phyloP scores from a whole-genome alignment of 208 protist genomes.

The Trypanosoma congolense region DNA sequence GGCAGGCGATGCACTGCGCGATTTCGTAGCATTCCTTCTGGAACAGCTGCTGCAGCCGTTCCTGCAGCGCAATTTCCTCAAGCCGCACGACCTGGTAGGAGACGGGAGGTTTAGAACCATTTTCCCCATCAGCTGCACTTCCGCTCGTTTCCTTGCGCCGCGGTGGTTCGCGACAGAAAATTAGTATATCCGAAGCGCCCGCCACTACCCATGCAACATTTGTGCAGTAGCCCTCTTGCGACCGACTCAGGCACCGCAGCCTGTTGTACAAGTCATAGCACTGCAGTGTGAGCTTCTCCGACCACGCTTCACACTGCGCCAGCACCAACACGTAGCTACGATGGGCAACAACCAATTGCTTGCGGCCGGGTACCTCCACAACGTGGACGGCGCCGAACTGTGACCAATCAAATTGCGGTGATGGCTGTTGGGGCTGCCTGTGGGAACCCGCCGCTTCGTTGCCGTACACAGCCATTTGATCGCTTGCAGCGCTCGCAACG shows the following conservation, averaged over 20 bases:
- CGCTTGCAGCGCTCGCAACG: constrained; percentile 20
- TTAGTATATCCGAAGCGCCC: constrained; percentile 76
- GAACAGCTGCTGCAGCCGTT: constrained; percentile 95
- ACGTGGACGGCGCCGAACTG: constrained; percentile 57
- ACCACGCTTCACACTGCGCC: constrained; percentile 35
- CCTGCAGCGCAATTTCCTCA: constrained; percentile 89
- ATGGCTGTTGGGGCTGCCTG: constrained; percentile 30
- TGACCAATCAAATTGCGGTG: constrained; percentile 55
- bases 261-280: constrained; percentile 90
- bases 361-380: constrained; percentile 56
- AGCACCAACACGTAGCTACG: constrained; percentile 84
- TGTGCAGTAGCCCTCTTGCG: constrained; percentile 46
- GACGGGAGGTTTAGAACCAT: too few relatives aligned
- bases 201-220: constrained; percentile 71
- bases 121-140: not conserved
- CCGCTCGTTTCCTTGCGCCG: not conserved
- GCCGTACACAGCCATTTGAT: constrained; percentile 26
- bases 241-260: constrained; percentile 79
- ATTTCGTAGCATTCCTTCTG: constrained; percentile 92
- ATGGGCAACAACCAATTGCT: constrained; percentile 72
- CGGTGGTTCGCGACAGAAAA: constrained; percentile 62
- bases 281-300: constrained; percentile 56
- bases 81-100: constrained; percentile 39
- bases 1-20: constrained; percentile 88
- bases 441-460: not conserved